Evolutionary conservation across 805 yeast genomes (phyloP).

Genomic region (Ogataea haglerorum): DNA sequence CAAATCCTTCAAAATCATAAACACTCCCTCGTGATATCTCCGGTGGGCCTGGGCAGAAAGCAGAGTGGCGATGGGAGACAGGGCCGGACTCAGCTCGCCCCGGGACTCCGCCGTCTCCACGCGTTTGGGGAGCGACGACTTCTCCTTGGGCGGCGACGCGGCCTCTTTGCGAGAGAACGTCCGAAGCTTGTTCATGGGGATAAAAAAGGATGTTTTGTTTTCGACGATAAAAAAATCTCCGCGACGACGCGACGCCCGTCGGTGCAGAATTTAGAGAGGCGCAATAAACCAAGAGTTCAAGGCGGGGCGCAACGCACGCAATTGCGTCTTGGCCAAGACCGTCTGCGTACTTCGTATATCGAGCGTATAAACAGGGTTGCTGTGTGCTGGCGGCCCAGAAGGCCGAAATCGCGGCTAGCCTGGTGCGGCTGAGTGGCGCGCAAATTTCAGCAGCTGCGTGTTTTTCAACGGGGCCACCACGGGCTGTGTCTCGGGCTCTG

Average conservation of each 20-base stretch:
- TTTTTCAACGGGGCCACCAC: not conserved
- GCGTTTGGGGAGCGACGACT: slow-evolving; percentile 16
- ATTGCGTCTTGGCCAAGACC: not conserved
- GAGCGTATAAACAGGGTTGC: too few species aligned
- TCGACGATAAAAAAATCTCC: not conserved
- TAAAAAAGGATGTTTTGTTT: slow-evolving; percentile 1
- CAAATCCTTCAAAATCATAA: slow-evolving; percentile 69
- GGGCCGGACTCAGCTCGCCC: slow-evolving; percentile 37
- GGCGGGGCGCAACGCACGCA: not conserved
- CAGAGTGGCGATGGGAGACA: slow-evolving; percentile 70
- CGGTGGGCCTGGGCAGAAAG: slow-evolving; percentile 72
- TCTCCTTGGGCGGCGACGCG: slow-evolving; percentile 12
- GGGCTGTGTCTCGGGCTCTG: not conserved
- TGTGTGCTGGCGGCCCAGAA: not conserved
- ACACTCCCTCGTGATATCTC: slow-evolving; percentile 71
- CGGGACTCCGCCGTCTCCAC: slow-evolving; percentile 27
- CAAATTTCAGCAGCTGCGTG: slow-evolving; percentile 1
- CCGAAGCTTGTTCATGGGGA: slow-evolving; percentile 25
- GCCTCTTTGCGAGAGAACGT: slow-evolving; percentile 21
- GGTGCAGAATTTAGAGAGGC: not conserved
- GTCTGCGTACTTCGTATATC: too few species aligned
- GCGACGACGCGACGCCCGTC: not conserved
- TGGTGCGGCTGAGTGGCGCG: slow-evolving; percentile 2
- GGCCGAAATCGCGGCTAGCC: not conserved
- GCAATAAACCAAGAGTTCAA: not conserved